Conservation (phyloP, 2,329 filamentous ascomycete genomes). For the Exophiala bonariae region DNA sequence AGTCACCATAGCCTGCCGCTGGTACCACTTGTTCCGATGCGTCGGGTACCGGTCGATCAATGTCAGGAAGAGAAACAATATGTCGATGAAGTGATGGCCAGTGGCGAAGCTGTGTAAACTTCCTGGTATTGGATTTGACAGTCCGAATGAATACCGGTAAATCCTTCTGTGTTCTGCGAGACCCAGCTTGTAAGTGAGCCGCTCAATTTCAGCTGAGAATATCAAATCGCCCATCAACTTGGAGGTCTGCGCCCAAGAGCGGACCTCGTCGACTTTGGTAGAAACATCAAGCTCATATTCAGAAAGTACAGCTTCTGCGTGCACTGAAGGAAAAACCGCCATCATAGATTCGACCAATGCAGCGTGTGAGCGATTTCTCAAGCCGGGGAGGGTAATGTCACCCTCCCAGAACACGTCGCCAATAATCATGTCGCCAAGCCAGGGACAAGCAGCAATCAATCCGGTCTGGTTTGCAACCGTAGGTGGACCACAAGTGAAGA, state of each 20-base stretch:
- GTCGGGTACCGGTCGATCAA: constrained; percentile 24
- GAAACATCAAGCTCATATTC: constrained; percentile 15
- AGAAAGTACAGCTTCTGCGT: constrained; percentile 9
- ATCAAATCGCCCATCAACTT: constrained; percentile 24
- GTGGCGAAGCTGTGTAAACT: constrained; percentile 28
- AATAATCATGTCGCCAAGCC: constrained; percentile 27
- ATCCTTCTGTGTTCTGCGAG: constrained; percentile 24
- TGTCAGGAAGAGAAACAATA: constrained; percentile 27
- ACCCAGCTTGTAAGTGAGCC: constrained; percentile 18
- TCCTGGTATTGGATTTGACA: constrained; percentile 37
- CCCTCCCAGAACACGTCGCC: constrained; percentile 28
- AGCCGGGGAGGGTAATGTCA: constrained; percentile 6
- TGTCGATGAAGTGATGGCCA: constrained; percentile 27
- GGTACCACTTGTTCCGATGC: constrained; percentile 22
- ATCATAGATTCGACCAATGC: constrained; percentile 43
- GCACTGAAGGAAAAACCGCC: constrained; percentile 6
- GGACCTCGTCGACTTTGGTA: constrained; percentile 13
- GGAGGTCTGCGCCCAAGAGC: constrained; percentile 20
- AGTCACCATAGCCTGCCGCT: constrained; percentile 22
- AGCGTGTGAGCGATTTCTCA: constrained; percentile 35
- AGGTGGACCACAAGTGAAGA: constrained; percentile 15
- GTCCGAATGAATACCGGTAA: constrained; percentile 24
- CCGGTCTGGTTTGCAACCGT: constrained; percentile 6
- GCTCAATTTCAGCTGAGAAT: constrained; percentile 19
- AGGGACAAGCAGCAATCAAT: constrained; percentile 28